phyloP scores from a whole-genome alignment of 2,329 filamentous ascomycete species.

The Tolypocladium nubicola region DNA sequence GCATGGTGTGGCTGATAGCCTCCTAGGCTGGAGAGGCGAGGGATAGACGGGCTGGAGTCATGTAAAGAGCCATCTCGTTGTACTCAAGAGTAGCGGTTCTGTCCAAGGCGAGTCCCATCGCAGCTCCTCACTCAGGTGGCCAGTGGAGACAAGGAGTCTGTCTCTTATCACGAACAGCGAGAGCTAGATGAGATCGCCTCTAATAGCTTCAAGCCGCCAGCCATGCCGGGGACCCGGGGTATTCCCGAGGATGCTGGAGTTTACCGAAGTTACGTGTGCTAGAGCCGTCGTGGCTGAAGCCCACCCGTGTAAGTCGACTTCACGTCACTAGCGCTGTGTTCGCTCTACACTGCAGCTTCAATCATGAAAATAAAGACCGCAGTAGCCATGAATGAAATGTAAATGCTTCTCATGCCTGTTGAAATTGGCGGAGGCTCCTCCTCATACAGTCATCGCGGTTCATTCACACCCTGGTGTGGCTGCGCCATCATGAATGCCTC shows the following conservation, averaged over 20 bases:
- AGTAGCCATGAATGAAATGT: not conserved
- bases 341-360: too few relatives aligned
- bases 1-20: constrained; percentile 8
- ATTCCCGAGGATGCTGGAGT: not conserved
- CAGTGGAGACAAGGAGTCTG: constrained; percentile 13
- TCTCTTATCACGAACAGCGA: constrained; percentile 16
- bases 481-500: not conserved
- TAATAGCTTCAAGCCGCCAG: not conserved
- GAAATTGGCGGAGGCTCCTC: not conserved
- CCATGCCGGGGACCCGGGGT: not conserved
- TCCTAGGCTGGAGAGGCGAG: constrained; percentile 8
- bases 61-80: constrained; percentile 12
- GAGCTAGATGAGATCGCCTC: constrained; percentile 15
- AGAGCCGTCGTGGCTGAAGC: not conserved
- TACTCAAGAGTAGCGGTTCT: constrained; percentile 8
- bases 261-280: not conserved
- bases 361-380: not conserved
- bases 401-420: not conserved
- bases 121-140: constrained; percentile 9
- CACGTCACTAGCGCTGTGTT: not conserved
- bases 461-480: not conserved
- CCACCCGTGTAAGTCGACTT: not conserved
- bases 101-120: constrained; percentile 9
- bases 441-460: not conserved
- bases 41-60: constrained; percentile 12